Evolutionary conservation across 305 asterid species (phyloP), one percentile per base, ranked within the genome.

Genomic region (Fraxinus floribunda): DNA sequence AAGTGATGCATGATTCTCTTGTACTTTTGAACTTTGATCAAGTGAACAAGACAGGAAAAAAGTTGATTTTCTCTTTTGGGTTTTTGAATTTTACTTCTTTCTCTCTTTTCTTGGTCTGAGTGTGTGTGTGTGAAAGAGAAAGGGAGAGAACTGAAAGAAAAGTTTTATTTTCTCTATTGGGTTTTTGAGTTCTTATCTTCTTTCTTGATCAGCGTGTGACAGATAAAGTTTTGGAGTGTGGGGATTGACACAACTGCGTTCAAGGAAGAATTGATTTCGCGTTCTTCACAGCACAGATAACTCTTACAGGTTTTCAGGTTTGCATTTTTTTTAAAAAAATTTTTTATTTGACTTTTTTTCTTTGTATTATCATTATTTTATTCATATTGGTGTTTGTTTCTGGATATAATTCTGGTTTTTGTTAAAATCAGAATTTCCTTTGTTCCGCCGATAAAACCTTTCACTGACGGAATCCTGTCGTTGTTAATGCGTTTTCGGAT

Each of bases 281-380:
- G 22, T 30, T 68, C 75, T 68, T 29, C 75, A 68, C 36, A 15
- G 5, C 20, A 68, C 8, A 24, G 74, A 62, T 8, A 66, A 64
- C 35, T 10, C 36, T 11, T 87, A 81, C 91, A 85, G 91, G 86
- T 85, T 82, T 90, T 88, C 92, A 91, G 97, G 97, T 94, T 82
- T 87, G 82, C 81, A 16, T 70, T 16, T 26, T 62, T 80, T 74
- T 22, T n/a, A n/a, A n/a, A n/a, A n/a, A n/a, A n/a, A 26, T 26
- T 26, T 26, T 26, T 26, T 26, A 26, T 66, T 26, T 26, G 18
- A 24, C n/a, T 5, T 66, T 68, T 68, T 11, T 15, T 30, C 34
- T 30, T 7, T 4, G 6, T 29, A 2, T 49, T 49, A 4, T 49
- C n/a, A n/a, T 55, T 55, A 55, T 6, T 68, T 68, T 64, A 3